Evolutionary conservation across 768 basidiomycete species (phyloP), one percentile per base, ranked within the genome.

Genomic region (Mycena epipterygia): DNA sequence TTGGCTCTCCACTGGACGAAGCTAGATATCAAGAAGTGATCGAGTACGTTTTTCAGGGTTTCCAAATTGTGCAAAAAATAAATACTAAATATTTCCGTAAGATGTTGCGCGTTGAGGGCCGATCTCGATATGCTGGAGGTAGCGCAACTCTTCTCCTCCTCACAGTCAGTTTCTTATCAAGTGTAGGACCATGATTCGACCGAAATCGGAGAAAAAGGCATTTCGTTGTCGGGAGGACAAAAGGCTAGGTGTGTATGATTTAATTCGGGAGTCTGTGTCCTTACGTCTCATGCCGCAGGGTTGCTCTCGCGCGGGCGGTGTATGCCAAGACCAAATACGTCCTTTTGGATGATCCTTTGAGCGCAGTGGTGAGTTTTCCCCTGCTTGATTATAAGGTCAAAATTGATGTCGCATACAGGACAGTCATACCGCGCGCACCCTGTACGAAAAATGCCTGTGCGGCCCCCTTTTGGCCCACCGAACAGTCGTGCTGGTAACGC

Each of bases 61-160:
- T 6, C 35, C 8, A 14, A 7, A 37, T 14, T 37, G 8, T 7
- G 14, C n/a, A n/a, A n/a, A n/a, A n/a, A n/a, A 14, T 7, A 37
- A 37, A 6, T 7, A 37, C 35, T 7, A 14, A 84, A 81, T 0
- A 94, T 96, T 32, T 77, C 96, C n/a, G n/a, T n/a, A n/a, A 16
- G 91, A 95, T 56, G 91, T 16, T 98, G 97, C 75, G 96, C 95
- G 0, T 80, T 99, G 60, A 81, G 78, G 25, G 89, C 93, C 0
- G 97, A 99, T 83, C 79, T 99, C 64, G 89, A 92, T 3, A 88
- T 96, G 17, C 79, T 1, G 93, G 96, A 59, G 91, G 96, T 75
- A 97, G 97, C 16, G 62, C 51, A 23, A 14, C 9, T n/a, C 35
- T 37, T 6, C 35, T 14, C 6, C 14, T 37, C 8, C 35, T 14